Conservation (phyloP, 2,329 filamentous ascomycete species). For the Chalaropsis thielavioides region DNA sequence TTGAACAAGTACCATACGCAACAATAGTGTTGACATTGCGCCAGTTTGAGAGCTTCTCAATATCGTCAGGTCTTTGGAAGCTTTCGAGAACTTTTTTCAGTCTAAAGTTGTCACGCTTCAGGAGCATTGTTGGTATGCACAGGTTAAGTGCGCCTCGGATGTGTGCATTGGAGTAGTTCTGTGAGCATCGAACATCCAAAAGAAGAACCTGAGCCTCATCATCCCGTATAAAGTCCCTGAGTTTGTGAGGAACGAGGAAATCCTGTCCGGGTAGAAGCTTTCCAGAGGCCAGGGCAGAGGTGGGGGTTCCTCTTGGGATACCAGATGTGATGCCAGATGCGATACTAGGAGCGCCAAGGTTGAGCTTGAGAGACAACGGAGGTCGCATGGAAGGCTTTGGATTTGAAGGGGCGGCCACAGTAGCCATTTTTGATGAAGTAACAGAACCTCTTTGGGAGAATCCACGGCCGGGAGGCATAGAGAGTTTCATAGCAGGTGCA, state of each 20-base stretch:
- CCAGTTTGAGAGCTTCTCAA: constrained; percentile 64
- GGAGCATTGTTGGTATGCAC: constrained; percentile 83
- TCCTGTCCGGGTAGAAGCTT: constrained; percentile 23
- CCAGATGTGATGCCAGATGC: constrained; percentile 22
- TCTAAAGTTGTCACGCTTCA: constrained; percentile 85
- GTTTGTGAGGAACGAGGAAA: constrained; percentile 39
- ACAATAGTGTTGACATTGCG: constrained; percentile 58
- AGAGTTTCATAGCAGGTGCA: constrained; percentile 30
- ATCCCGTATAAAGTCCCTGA: constrained; percentile 41
- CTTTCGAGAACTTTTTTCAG: constrained; percentile 76
- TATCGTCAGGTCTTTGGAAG: constrained; percentile 58
- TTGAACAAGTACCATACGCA: constrained; percentile 70
- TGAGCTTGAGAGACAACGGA: constrained; percentile 35
- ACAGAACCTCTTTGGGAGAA: not conserved
- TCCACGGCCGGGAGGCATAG: constrained; percentile 1
- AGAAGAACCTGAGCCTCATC: constrained; percentile 29
- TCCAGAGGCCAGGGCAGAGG: constrained; percentile 2
- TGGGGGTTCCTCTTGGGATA: not conserved
- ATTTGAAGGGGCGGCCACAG: not conserved
- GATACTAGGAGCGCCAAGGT: constrained; percentile 23
- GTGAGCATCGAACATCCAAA: constrained; percentile 74
- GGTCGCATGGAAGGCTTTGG: not conserved
- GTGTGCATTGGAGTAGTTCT: constrained; percentile 61
- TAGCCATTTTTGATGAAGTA: not conserved
- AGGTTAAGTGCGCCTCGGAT: constrained; percentile 75